These are phyloP conservation scores for Bipolaris sorokiniana DNA, from an alignment of 2,329 filamentous ascomycete genomes.

Conservation along the genomic window DNA sequence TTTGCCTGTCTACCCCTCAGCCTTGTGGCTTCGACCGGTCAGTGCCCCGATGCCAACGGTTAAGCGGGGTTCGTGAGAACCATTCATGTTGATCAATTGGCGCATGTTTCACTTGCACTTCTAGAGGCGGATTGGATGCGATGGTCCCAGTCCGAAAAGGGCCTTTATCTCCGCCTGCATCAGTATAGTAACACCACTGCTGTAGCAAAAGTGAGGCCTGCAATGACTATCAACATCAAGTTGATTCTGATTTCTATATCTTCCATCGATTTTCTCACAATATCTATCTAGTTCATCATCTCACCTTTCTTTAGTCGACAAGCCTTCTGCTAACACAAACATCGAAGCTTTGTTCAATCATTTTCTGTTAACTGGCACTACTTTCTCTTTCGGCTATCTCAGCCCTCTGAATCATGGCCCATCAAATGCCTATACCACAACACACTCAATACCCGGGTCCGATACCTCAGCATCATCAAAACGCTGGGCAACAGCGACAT, in stretches of 20 bases:
- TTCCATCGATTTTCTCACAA: slow-evolving; percentile 16
- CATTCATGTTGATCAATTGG: slow-evolving; percentile 20
- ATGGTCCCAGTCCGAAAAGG: slow-evolving; percentile 11
- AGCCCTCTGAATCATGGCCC: slow-evolving; percentile 14
- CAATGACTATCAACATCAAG: slow-evolving; percentile 12
- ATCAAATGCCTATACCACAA: slow-evolving; percentile 17
- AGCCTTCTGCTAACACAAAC: not conserved
- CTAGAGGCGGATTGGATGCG: slow-evolving; percentile 7
- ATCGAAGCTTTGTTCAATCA: not conserved
- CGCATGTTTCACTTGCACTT: slow-evolving; percentile 9
- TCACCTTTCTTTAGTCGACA: not conserved
- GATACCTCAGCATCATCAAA: slow-evolving; percentile 23
- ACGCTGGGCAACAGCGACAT: slow-evolving; percentile 29
- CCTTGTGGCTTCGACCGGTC: slow-evolving; percentile 32
- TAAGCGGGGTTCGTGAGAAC: slow-evolving; percentile 22
- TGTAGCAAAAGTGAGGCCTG: slow-evolving; percentile 9
- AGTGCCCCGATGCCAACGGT: slow-evolving; percentile 19
- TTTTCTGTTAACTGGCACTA: not conserved
- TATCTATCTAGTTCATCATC: slow-evolving; percentile 18
- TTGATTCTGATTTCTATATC: slow-evolving; percentile 19
- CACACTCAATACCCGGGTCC: slow-evolving; percentile 17
- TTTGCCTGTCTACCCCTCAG: slow-evolving; percentile 23
- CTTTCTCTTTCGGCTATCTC: not conserved
- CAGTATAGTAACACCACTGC: slow-evolving; percentile 17
- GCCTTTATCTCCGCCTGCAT: slow-evolving; percentile 19